Percentiles rank a stretch among this genome's conserved stretches.
Evolutionary conservation across 2,329 filamentous ascomycete species (phyloP).

Genomic region (Aspergillus spinulosporus): DNA sequence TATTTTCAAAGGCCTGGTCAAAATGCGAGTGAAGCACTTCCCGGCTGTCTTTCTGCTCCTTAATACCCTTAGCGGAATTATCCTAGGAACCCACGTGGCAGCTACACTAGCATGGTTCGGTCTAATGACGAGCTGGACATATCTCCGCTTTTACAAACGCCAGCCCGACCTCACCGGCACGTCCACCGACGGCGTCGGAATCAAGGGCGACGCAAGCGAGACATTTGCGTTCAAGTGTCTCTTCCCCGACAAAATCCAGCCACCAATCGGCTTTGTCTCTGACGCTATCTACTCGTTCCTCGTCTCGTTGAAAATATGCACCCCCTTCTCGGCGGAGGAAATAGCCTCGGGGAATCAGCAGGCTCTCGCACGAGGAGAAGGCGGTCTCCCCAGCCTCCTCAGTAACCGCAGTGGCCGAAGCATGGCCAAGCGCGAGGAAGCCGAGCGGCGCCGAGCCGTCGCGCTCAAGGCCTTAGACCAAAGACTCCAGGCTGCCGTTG

Average conservation of each 20-base stretch:
- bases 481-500: constrained; percentile 79
- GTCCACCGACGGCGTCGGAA: constrained; percentile 54
- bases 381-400: constrained; percentile 60
- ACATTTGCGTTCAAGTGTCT: constrained; percentile 96
- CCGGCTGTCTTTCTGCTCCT: constrained; percentile 74
- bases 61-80: constrained; percentile 64
- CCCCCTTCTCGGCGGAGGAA: constrained; percentile 80
- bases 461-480: constrained; percentile 92
- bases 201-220: constrained; percentile 90
- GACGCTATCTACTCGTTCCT: constrained; percentile 73
- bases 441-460: constrained; percentile 82
- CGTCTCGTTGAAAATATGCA: constrained; percentile 74
- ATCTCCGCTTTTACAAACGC: constrained; percentile 89
- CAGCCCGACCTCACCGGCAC: constrained; percentile 57
- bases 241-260: constrained; percentile 83
- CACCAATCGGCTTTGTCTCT: constrained; percentile 70
- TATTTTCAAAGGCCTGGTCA: constrained; percentile 82
- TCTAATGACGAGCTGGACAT: constrained; percentile 88
- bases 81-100: constrained; percentile 71
- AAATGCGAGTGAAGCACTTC: constrained; percentile 81
- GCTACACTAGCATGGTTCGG: constrained; percentile 77
- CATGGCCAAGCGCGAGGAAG: constrained; percentile 78
- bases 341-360: constrained; percentile 71
- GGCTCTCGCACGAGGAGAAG: constrained; percentile 65
- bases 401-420: constrained; percentile 51